These are phyloP conservation scores for Rutstroemia sp. DNA, from an alignment of 2,329 filamentous ascomycete genomes.

Conservation along the genomic window DNA sequence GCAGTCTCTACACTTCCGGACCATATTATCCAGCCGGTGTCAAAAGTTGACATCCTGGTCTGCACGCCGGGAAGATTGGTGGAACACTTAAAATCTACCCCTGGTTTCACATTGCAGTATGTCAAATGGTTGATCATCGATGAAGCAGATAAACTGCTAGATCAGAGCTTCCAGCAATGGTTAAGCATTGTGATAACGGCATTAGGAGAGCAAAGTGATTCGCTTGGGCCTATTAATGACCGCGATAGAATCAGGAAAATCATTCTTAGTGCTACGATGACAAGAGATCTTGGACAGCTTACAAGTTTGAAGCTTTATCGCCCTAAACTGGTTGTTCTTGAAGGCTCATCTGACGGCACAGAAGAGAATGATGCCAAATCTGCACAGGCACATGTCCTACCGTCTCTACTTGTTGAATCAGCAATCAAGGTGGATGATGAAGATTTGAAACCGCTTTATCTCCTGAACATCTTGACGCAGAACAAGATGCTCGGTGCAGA, in stretches of 20 bases:
- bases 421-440: conserved; percentile 62
- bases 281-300: conserved; percentile 73
- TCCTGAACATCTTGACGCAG: conserved; percentile 67
- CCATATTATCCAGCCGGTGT: conserved; percentile 58
- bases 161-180: conserved; percentile 92
- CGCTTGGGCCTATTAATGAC: neutral
- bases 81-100: conserved; percentile 79
- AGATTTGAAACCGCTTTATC: conserved; percentile 71
- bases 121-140: conserved; percentile 88
- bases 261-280: conserved; percentile 88
- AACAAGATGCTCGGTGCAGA: conserved; percentile 38
- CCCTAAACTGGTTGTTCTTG: conserved; percentile 70
- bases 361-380: conserved; percentile 29
- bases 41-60: conserved; percentile 79
- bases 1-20: conserved; percentile 40
- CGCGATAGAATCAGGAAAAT: conserved; percentile 60
- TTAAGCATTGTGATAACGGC: conserved; percentile 62
- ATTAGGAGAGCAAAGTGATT: conserved; percentile 32
- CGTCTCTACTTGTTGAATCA: conserved; percentile 53
- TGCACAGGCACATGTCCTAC: conserved; percentile 50
- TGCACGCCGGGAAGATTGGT: conserved; percentile 89
- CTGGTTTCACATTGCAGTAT: conserved; percentile 70
- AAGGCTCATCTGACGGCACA: conserved; percentile 35
- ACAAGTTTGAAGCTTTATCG: conserved; percentile 63
- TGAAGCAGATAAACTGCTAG: conserved; percentile 85